A percentile compares a stretch with the other conserved stretches of the same genome.
phyloP scores from a whole-genome alignment of 2,329 filamentous ascomycete genomes.

The Emydomyces testavorans region DNA sequence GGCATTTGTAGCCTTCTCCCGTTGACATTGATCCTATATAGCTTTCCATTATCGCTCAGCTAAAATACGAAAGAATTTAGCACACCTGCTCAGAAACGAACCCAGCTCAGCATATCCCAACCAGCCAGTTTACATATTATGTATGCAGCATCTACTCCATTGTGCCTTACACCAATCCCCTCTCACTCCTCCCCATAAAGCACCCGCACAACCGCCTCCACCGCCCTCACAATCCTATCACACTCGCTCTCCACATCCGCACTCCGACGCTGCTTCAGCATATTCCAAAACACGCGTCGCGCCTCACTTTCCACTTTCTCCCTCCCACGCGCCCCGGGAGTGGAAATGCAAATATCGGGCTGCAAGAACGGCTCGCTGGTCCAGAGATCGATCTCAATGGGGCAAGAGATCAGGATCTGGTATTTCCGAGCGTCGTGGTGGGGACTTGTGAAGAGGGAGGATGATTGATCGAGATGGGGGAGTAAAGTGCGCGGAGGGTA shows the following conservation, averaged over 20 bases:
- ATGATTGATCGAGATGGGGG: constrained; percentile 30
- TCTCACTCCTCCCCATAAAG: constrained; percentile 18
- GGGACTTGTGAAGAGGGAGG: constrained; percentile 24
- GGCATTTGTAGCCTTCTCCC: too few species aligned
- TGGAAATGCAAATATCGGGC: constrained; percentile 28
- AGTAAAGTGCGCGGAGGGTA: constrained; percentile 24
- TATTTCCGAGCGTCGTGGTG: constrained; percentile 10
- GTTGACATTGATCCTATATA: too few species aligned
- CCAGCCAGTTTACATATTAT: not conserved
- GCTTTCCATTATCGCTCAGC: too few species aligned
- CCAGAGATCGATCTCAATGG: constrained; percentile 30
- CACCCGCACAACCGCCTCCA: constrained; percentile 26
- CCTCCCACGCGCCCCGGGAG: constrained; percentile 3
- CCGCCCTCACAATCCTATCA: constrained; percentile 27
- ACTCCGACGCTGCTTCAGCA: constrained; percentile 23
- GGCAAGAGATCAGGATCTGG: constrained; percentile 27
- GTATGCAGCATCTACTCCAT: not conserved
- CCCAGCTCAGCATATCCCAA: not conserved
- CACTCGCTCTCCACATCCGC: constrained; percentile 19
- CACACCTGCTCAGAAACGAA: not conserved
- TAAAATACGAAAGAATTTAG: not conserved
- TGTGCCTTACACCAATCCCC: not conserved
- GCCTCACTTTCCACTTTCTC: constrained; percentile 29
- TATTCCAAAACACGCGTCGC: constrained; percentile 30
- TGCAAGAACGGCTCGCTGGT: constrained; percentile 31